phyloP scores from a whole-genome alignment of 1,139 yeast species.

The Nadsonia commutata region DNA sequence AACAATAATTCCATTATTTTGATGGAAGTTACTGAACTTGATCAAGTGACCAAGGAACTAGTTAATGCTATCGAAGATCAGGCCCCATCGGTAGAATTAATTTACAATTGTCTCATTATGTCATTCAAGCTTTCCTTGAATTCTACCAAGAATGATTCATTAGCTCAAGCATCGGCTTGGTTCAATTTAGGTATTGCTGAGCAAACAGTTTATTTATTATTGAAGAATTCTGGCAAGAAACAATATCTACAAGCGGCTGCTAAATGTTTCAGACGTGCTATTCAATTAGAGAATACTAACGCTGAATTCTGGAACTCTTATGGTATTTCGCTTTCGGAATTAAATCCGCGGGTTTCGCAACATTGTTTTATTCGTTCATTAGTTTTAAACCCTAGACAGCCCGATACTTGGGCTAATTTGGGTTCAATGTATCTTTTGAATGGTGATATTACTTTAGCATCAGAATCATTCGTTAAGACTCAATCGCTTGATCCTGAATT shows the following conservation, averaged over 20 bases:
- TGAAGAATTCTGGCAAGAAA: slow-evolving; percentile 15
- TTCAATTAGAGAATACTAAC: slow-evolving; percentile 54
- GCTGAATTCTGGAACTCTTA: slow-evolving; percentile 69
- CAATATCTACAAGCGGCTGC: slow-evolving; percentile 36
- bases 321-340: slow-evolving; percentile 52
- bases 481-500: slow-evolving; percentile 73
- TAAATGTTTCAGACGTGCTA: slow-evolving; percentile 45
- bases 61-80: slow-evolving; percentile 12
- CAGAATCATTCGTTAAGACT: slow-evolving; percentile 56
- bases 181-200: slow-evolving; percentile 63
- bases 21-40: slow-evolving; percentile 8
- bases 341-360: slow-evolving; percentile 64
- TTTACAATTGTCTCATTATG: slow-evolving; percentile 10
- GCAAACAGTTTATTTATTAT: slow-evolving; percentile 32
- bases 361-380: slow-evolving; percentile 84
- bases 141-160: slow-evolving; percentile 19
- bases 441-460: slow-evolving; percentile 60
- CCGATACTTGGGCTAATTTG: slow-evolving; percentile 64
- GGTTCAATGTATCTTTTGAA: slow-evolving; percentile 61
- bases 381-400: slow-evolving; percentile 52
- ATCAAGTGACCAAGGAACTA: slow-evolving; percentile 7
- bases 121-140: slow-evolving; percentile 18
- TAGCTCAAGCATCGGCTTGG: slow-evolving; percentile 35
- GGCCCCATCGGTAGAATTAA: slow-evolving; percentile 9
- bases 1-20: slow-evolving; percentile 1